These are phyloP conservation scores for Russula emetica DNA, from an alignment of 768 basidiomycete species.

Conservation along the genomic window DNA sequence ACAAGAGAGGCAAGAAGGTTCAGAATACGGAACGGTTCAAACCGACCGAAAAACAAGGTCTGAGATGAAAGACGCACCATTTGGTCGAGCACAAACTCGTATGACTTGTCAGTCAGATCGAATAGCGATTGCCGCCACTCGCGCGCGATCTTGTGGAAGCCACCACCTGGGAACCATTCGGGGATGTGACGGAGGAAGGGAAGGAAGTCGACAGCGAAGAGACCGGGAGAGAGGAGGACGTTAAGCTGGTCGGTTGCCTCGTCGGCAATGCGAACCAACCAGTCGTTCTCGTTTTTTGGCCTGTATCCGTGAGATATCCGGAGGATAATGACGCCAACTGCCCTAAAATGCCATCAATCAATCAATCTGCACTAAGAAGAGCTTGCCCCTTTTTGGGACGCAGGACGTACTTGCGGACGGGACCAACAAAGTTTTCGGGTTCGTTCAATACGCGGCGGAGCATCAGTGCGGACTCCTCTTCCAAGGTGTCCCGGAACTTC, in stretches of 20 bases:
- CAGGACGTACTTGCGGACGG: constrained; percentile 27
- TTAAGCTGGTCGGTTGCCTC: constrained; percentile 27
- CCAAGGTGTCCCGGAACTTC: constrained; percentile 24
- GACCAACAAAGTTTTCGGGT: constrained; percentile 25
- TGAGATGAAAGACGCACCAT: constrained; percentile 15
- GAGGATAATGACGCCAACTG: constrained; percentile 26
- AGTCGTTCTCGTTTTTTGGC: constrained; percentile 22
- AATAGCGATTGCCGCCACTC: constrained; percentile 27
- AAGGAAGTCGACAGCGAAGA: constrained; percentile 29
- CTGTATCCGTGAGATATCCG: constrained; percentile 29
- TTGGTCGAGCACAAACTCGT: constrained; percentile 24
- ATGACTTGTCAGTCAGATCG: constrained; percentile 25
- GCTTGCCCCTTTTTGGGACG: background rate
- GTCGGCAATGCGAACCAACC: constrained; percentile 30
- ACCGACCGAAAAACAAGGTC: background rate
- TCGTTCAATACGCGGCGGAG: constrained; percentile 24
- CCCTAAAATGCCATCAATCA: constrained; percentile 13
- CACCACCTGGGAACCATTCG: constrained; percentile 31
- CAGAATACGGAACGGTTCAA: background rate
- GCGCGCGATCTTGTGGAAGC: constrained; percentile 29
- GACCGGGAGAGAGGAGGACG: constrained; percentile 20
- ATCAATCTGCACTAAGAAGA: background rate
- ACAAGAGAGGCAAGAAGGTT: background rate
- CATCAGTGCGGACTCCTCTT: constrained; percentile 25
- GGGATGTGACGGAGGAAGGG: constrained; percentile 30